Evolutionary conservation across 257 asterid species (phyloP), one percentile per base, ranked within the genome.

Genomic region (Solanum etuberosum): DNA sequence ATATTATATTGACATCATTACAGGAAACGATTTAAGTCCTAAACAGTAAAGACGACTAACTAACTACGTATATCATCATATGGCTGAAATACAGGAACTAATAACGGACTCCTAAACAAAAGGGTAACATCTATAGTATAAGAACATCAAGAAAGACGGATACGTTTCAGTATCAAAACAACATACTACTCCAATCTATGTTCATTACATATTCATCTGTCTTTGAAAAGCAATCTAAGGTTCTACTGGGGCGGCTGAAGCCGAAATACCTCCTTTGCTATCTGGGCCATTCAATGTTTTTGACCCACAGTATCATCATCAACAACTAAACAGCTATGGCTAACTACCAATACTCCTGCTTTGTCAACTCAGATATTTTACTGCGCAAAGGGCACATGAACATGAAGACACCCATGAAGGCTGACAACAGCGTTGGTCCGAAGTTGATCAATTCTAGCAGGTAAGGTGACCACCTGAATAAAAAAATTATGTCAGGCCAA

Each of bases 351-450:
- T 32, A 4, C 27, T 18, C 43, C 14, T 71, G 27, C 78, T 4
- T 34, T 71, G 42, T 71, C 43, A 18, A 34, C 34, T 88, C 73
- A 92, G 51, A 71, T 78, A 73, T 86, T 92, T 14, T 38, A 54
- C 87, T 90, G 94, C 90, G 94, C 97, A 83, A 95, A 94, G 20
- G 98, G 98, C 34, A 94, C 94, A 10, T 97, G 95, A 25, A 95
- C 94, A 89, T 85, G 89, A 61, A 95, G 95, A 25, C 98, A 94
- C 8, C 98, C 98, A 29, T 94, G 95, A 59, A 94, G 92, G 91
- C 97, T 94, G 51, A 94, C 97, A 40, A 93, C 94, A 20, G 95
- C 98, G 68, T 96, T 93, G 9, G 98, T 94, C 84, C 90, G 94
- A 77, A 92, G 92, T 7, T 98, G 98, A 88, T 95, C 94, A 35